Base-by-base conservation (phyloP, 1,139 yeast genomes). In the Pichia norvegensis region DNA sequence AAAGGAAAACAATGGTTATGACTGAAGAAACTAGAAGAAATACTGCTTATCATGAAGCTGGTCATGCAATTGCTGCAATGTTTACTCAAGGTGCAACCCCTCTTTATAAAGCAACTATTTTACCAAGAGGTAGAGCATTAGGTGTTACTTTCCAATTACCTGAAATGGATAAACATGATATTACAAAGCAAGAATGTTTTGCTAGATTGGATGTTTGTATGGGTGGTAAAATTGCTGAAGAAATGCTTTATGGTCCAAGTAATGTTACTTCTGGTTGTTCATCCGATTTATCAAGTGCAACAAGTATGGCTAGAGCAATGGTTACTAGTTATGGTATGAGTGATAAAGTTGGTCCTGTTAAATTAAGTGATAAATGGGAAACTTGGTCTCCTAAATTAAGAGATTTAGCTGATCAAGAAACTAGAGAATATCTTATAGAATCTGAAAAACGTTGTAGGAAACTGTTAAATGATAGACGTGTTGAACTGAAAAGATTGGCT, bases 161-260 rank as follows among this genome's bases (percentile, higher is more conserved):
- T 4, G 98, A 94, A 64, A 88, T 90, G 95, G 99, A 92, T 67
- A 90, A 94, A 69, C 92, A 85, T 50, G 97, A 92, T 60, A 84
- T 86, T 67, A 86, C 96, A 39, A 85, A 79, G 63, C 79, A 75
- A 53, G 98, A 92, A 67, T 85, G 96, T 62, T 73, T 84, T 54
- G 97, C 98, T 0, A 73, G 95, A 54, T 69, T 92, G 55, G 98
- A 92, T 64, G 98, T 92, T 44, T 88, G 96, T 64, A 92, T 92
- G 98, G 99, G 98, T 51, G 99, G 99, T 52, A 90, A 90, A 65
- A 81, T 90, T 51, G 98, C 98, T 29, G 99, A 92, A 69, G 97
- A 90, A 64, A 72, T 87, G 73, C 74, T 85, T 41, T 86, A 86
- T 61, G 98, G 98, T 3, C 75, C 80, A 41, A 96, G 87, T 47